A percentile compares a stretch with the other conserved stretches of the same genome.
phyloP scores from a whole-genome alignment of 2,329 filamentous ascomycete species.

The Fusarium concolor region DNA sequence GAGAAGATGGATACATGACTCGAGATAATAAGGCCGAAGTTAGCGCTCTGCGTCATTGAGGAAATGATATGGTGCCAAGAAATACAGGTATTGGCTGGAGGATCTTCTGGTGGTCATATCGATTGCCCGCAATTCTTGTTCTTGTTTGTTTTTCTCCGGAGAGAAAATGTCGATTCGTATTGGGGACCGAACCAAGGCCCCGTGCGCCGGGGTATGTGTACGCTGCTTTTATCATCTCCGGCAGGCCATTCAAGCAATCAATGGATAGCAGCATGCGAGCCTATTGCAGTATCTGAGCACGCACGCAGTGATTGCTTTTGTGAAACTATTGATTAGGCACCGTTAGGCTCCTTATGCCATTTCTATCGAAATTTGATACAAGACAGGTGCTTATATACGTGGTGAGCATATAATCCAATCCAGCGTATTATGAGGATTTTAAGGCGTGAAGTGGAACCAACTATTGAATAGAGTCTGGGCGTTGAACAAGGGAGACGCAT shows the following conservation, averaged over 20 bases:
- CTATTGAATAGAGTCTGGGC: slow-evolving; percentile 18
- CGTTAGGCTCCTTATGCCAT: not conserved
- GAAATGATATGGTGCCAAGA: slow-evolving; percentile 24
- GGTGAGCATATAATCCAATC: not conserved
- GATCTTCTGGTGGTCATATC: slow-evolving; percentile 8
- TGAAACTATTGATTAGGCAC: not conserved
- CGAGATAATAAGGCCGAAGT: slow-evolving; percentile 19
- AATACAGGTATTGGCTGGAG: slow-evolving; percentile 22
- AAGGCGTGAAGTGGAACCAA: slow-evolving; percentile 28
- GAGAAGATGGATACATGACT: slow-evolving; percentile 13
- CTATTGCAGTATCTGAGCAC: not conserved
- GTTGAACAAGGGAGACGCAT: slow-evolving; percentile 27
- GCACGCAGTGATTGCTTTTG: slow-evolving; percentile 4
- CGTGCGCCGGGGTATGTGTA: slow-evolving; percentile 12
- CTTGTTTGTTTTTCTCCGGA: slow-evolving; percentile 2
- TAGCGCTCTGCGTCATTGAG: slow-evolving; percentile 29
- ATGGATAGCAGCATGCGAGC: not conserved
- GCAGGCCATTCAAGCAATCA: not conserved
- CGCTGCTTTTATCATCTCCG: slow-evolving; percentile 1
- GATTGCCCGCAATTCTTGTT: slow-evolving; percentile 24
- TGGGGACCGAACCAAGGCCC: not conserved
- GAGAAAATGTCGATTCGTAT: slow-evolving; percentile 14
- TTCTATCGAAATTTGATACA: slow-evolving; percentile 1
- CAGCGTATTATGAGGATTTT: not conserved
- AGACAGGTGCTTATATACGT: not conserved